A percentile compares a stretch with the other conserved stretches of the same genome.
These are phyloP conservation scores for Diaporthe amygdali DNA, from an alignment of 2,329 filamentous ascomycete genomes.

Conservation along the genomic window DNA sequence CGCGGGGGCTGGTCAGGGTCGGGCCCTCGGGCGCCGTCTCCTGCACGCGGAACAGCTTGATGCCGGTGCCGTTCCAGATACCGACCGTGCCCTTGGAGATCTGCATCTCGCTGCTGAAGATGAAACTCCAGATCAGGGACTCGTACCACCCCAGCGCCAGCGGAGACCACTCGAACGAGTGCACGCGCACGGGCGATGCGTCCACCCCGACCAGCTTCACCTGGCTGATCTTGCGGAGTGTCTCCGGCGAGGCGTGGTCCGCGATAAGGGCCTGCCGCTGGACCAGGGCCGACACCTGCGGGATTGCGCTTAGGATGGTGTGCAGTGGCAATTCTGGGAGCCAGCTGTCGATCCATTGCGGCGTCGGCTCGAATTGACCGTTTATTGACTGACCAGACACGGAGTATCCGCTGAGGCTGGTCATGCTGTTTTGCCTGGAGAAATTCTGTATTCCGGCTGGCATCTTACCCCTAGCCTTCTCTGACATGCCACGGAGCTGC, in stretches of 20 bases:
- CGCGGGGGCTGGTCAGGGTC: conserved; percentile 81
- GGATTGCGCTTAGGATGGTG: conserved; percentile 79
- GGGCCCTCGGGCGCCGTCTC: conserved; percentile 82
- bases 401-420: conserved; percentile 74
- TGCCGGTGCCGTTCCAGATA: conserved; percentile 89
- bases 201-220: conserved; percentile 76
- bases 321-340: conserved; percentile 90
- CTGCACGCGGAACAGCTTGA: conserved; percentile 89
- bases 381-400: conserved; percentile 59
- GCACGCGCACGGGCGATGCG: conserved; percentile 74
- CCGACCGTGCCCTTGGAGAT: conserved; percentile 86
- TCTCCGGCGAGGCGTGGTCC: conserved; percentile 49
- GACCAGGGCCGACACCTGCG: conserved; percentile 65
- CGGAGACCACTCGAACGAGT: conserved; percentile 94
- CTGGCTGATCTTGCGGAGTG: conserved; percentile 60
- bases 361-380: conserved; percentile 76
- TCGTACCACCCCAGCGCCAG: conserved; percentile 95
- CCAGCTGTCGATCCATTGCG: conserved; percentile 91
- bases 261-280: conserved; percentile 52
- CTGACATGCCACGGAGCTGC: conserved; percentile 90
- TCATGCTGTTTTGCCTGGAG: conserved; percentile 88
- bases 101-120: conserved; percentile 90
- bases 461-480: conserved; percentile 96
- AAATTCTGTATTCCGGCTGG: conserved; percentile 83
- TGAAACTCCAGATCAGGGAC: conserved; percentile 89